Percentiles rank a stretch among this genome's conserved stretches.
Conservation (phyloP, 306 rosid species). For the Biancaea sappan region DNA sequence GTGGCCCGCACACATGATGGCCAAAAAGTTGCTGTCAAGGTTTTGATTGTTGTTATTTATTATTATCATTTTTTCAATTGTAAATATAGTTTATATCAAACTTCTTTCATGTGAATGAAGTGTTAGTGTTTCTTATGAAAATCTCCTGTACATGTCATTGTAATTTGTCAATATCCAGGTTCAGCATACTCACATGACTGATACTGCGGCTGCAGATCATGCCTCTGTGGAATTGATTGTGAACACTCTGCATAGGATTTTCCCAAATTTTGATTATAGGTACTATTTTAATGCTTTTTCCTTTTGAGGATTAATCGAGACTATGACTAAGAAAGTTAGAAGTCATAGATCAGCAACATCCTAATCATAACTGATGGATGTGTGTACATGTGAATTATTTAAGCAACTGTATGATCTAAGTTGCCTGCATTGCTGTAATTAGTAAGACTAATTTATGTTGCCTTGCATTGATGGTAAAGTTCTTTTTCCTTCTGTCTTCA, state of each 20-base stretch:
- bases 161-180: slow-evolving; percentile 63
- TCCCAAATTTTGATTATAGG: slow-evolving; percentile 95
- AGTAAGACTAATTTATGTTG: not conserved
- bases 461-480: slow-evolving; percentile 26
- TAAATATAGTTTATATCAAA: slow-evolving; percentile 22
- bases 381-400: slow-evolving; percentile 15
- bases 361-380: slow-evolving; percentile 27
- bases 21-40: slow-evolving; percentile 98
- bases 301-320: slow-evolving; percentile 7
- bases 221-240: slow-evolving; percentile 86
- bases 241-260: slow-evolving; percentile 70
- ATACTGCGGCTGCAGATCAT: slow-evolving; percentile 94
- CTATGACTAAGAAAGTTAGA: slow-evolving; percentile 29
- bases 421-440: not conserved
- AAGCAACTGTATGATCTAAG: slow-evolving; percentile 21
- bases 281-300: slow-evolving; percentile 33
- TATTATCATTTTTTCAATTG: not conserved
- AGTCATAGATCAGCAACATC: slow-evolving; percentile 27
- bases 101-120: slow-evolving; percentile 29
- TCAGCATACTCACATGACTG: slow-evolving; percentile 95
- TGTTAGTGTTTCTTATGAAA: slow-evolving; percentile 33
- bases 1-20: slow-evolving; percentile 80
- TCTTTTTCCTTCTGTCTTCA: slow-evolving; percentile 44
- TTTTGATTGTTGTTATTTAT: slow-evolving; percentile 37
- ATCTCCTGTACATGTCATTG: slow-evolving; percentile 22